Evolutionary conservation across 208 protist genomes (phyloP), one percentile per base, ranked within the genome.

Genomic region (Acanthamoeba lugdunensis): DNA sequence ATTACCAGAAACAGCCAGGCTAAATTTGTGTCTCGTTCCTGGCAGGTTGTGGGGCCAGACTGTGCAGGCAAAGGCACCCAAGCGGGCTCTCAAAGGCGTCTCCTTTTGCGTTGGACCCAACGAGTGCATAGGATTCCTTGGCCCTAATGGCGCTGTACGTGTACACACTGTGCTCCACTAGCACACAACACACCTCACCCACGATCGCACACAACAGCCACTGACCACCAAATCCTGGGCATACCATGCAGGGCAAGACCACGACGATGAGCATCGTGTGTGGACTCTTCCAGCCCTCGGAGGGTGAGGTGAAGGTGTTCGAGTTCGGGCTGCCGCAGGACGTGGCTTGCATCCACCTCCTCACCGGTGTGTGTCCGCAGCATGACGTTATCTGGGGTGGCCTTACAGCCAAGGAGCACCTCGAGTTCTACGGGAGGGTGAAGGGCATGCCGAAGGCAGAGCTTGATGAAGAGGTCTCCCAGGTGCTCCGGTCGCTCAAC

Each of bases 91-190:
- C 11, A 93, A 93, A n/a, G 54, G 54, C 37, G 37, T 37, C 30
- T 48, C n/a, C 89, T 82, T 93, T 18, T 14, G 16, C 67, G 45
- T 93, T 6, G 45, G 30, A 8, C 9, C 89, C 16, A 82, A 82
- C 71, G 69, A 77, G 48, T 93, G 89, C 33, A 21, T 93, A 0
- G 89, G 89, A 48, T 84, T 96, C 41, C 95, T 96, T 0, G 95
- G 95, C 2, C 93, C 92, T 28, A 96, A 96, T 88, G 95, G 95
- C 3, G 95, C 95, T 18, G 81, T 89, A 67, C 33, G n/a, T 16
- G 33, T 33, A 33, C 33, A 33, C 33, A 33, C 33, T 33, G 33
- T 33, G 33, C 33, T 33, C 33, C 33, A 33, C 33, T 33, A 33
- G 33, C 33, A 33, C 33, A 33, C 33, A 33, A 11, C 13, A 9